phyloP scores from a whole-genome alignment of 768 basidiomycete species.

The Russula dissimulans region DNA sequence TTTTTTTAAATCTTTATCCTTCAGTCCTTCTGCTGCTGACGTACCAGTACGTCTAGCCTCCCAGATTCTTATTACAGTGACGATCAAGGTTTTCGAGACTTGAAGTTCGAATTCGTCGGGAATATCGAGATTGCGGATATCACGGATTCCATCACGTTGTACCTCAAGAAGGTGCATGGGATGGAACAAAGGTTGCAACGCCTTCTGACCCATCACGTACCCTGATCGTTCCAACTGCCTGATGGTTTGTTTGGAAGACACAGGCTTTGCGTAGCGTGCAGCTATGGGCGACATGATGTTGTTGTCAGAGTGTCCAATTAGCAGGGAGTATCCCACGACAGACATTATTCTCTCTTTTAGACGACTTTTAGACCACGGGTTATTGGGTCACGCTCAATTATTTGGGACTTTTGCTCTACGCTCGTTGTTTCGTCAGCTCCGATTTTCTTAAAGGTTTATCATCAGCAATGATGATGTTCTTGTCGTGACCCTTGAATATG shows the following conservation, averaged over 20 bases:
- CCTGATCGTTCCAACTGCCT: not conserved
- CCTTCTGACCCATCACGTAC: not conserved
- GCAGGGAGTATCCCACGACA: too few species aligned
- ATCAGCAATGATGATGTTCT: not conserved
- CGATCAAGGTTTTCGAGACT: constrained; percentile 1
- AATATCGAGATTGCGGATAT: constrained; percentile 2
- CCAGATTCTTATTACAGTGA: not conserved
- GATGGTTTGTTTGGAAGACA: not conserved
- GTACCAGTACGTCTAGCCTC: not conserved
- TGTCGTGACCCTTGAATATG: not conserved
- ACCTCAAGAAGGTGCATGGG: constrained; percentile 8
- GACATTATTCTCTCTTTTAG: too few species aligned
- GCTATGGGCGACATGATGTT: not conserved
- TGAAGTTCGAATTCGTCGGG: constrained; percentile 8
- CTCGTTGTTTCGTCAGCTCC: not conserved
- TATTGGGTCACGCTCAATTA: not conserved
- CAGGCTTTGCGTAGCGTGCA: not conserved
- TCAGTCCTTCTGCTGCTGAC: not conserved
- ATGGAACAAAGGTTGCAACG: constrained; percentile 2
- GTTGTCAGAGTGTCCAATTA: not conserved
- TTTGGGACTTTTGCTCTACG: not conserved
- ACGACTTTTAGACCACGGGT: not conserved
- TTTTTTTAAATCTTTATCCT: too few species aligned
- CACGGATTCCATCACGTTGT: constrained; percentile 3
- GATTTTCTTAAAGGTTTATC: not conserved